phyloP scores from a whole-genome alignment of 441 rosid species.

The Mallotus repandus region DNA sequence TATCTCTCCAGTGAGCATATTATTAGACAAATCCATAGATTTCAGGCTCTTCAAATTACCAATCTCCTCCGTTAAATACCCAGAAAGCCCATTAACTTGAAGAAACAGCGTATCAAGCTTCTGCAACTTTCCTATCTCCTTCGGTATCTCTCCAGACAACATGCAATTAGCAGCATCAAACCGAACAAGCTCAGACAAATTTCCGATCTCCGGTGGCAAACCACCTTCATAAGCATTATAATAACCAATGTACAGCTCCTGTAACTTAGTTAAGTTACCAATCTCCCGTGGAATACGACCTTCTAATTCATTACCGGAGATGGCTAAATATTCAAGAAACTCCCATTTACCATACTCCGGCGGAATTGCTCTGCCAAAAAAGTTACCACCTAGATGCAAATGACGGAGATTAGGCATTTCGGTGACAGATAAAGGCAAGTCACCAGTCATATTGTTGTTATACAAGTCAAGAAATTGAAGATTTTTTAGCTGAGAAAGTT shows the following conservation, averaged over 20 bases:
- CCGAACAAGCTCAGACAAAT: conserved; percentile 60
- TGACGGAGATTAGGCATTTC: conserved; percentile 67
- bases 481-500: conserved; percentile 49
- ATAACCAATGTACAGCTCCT: conserved; percentile 78
- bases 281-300: conserved; percentile 80
- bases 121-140: conserved; percentile 64
- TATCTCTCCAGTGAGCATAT: conserved; percentile 76
- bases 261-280: conserved; percentile 64
- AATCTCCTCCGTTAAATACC: conserved; percentile 58
- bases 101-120: conserved; percentile 84
- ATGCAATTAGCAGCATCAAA: conserved; percentile 84
- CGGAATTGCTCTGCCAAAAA: conserved; percentile 67
- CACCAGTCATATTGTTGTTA: conserved; percentile 84
- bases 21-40: conserved; percentile 90
- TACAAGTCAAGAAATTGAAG: conserved; percentile 84
- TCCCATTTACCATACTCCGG: conserved; percentile 70
- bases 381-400: conserved; percentile 94
- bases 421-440: conserved; percentile 63
- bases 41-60: conserved; percentile 69
- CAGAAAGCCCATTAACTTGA: conserved; percentile 76
- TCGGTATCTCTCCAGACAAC: conserved; percentile 70
- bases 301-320: conserved; percentile 76
- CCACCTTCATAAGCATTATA: conserved; percentile 62
- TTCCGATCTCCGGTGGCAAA: conserved; percentile 82
- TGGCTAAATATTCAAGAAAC: conserved; percentile 65